Evolutionary conservation across 1,284 basidiomycete species (phyloP).

Genomic region (Sporisorium graminicola): DNA sequence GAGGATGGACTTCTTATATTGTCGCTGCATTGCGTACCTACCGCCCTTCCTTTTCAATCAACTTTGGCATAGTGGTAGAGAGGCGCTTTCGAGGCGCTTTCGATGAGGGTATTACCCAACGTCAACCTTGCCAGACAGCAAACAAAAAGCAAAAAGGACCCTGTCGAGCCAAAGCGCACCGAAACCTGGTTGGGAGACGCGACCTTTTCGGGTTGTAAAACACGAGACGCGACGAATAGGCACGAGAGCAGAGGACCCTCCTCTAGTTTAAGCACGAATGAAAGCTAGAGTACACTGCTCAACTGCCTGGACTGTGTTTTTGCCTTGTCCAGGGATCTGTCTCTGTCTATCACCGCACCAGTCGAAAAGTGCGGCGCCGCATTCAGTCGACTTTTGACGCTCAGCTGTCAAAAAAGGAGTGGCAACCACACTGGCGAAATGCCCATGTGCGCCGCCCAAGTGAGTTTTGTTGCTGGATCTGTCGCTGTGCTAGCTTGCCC

Average conservation of each 20-base stretch:
- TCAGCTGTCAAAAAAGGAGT: constrained; percentile 19
- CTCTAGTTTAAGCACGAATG: background rate
- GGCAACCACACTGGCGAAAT: constrained; percentile 10
- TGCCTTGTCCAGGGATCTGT: background rate
- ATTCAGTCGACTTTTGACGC: constrained; percentile 2
- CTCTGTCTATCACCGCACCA: background rate
- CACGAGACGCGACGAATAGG: too few relatives aligned
- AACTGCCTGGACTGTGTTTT: background rate
- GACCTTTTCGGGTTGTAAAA: background rate
- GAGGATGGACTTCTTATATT: too few relatives aligned
- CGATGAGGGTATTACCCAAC: too few relatives aligned
- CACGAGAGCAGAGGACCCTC: constrained; percentile 17
- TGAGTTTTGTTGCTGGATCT: too few relatives aligned
- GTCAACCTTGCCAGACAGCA: too few relatives aligned
- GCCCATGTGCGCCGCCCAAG: too few relatives aligned
- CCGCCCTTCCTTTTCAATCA: too few relatives aligned
- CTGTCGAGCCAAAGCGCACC: constrained; percentile 1
- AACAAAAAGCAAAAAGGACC: background rate
- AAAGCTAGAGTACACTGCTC: constrained; percentile 12
- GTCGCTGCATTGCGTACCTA: too few relatives aligned
- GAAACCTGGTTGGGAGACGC: constrained; percentile 16
- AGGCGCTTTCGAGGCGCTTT: too few relatives aligned
- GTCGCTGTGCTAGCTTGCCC: too few relatives aligned
- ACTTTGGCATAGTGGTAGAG: too few relatives aligned
- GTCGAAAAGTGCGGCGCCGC: constrained; percentile 19